Conservation (phyloP, 208 protist genomes). For the Crithidia sp. region DNA sequence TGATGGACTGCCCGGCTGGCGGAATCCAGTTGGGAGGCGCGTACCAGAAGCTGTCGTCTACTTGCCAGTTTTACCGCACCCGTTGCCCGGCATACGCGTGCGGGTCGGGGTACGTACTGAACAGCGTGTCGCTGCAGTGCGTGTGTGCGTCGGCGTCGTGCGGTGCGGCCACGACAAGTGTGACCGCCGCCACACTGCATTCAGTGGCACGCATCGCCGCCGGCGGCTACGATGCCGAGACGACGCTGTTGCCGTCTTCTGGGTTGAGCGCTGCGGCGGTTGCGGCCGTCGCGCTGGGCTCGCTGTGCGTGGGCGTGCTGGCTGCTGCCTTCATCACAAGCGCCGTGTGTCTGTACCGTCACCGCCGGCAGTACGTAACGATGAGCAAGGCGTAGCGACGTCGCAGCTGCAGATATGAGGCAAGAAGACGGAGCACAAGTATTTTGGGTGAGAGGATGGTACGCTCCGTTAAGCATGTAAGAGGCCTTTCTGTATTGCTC, state of each 20-base stretch:
- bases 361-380: not conserved
- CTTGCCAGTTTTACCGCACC: constrained; percentile 29
- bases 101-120: constrained; percentile 21
- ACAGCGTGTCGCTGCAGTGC: constrained; percentile 31
- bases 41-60: constrained; percentile 7
- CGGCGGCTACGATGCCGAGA: not conserved
- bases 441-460: too few relatives aligned
- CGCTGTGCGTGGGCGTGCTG: constrained; percentile 11
- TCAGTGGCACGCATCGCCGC: not conserved
- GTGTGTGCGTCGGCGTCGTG: constrained; percentile 23
- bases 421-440: not conserved
- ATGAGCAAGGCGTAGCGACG: not conserved
- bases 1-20: constrained; percentile 28
- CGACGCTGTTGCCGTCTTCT: constrained; percentile 9
- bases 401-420: not conserved
- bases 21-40: constrained; percentile 11
- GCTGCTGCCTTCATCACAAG: constrained; percentile 17
- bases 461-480: too few relatives aligned
- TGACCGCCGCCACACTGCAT: not conserved
- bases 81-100: constrained; percentile 35
- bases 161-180: not conserved
- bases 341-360: constrained; percentile 6
- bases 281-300: constrained; percentile 14
- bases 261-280: constrained; percentile 7
- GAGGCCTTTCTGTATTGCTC: too few relatives aligned